These are phyloP conservation scores for Penicillium sp. DNA, from an alignment of 2,329 filamentous ascomycete species.

Conservation along the genomic window DNA sequence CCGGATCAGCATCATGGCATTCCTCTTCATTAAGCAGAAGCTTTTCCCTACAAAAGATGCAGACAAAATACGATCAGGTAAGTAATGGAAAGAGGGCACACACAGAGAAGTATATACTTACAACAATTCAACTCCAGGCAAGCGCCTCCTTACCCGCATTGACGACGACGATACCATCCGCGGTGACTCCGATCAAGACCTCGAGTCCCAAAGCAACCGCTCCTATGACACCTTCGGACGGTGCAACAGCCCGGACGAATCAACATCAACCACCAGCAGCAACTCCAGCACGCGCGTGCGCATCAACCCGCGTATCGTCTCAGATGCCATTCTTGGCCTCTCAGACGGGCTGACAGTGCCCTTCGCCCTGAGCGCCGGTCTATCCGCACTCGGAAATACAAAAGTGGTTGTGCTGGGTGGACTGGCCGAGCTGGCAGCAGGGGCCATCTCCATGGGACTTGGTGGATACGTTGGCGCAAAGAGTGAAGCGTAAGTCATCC, in stretches of 20 bases:
- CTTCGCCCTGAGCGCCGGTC: constrained; percentile 72
- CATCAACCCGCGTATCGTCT: constrained; percentile 46
- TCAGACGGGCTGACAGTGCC: constrained; percentile 77
- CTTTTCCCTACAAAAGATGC: constrained; percentile 30
- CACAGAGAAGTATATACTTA: constrained; percentile 2
- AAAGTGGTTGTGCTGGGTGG: constrained; percentile 68
- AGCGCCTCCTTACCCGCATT: constrained; percentile 30
- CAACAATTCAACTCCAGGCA: constrained; percentile 20
- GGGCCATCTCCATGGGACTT: constrained; percentile 74
- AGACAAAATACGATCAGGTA: constrained; percentile 12
- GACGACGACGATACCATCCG: constrained; percentile 24
- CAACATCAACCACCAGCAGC: constrained; percentile 16
- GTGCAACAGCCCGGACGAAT: constrained; percentile 22
- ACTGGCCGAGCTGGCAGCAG: constrained; percentile 72
- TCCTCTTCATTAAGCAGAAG: constrained; percentile 40
- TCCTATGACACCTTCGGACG: constrained; percentile 36
- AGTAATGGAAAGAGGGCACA: neutral
- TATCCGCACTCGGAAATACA: constrained; percentile 60
- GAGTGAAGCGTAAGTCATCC: constrained; percentile 47
- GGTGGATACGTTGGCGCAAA: constrained; percentile 67
- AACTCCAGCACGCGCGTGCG: constrained; percentile 29
- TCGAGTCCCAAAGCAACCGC: constrained; percentile 32
- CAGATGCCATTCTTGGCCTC: constrained; percentile 69
- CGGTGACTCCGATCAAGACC: constrained; percentile 26
- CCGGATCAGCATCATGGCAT: constrained; percentile 28